phyloP scores from a whole-genome alignment of 2,329 filamentous ascomycete genomes.

The Elsinoe necatrix region DNA sequence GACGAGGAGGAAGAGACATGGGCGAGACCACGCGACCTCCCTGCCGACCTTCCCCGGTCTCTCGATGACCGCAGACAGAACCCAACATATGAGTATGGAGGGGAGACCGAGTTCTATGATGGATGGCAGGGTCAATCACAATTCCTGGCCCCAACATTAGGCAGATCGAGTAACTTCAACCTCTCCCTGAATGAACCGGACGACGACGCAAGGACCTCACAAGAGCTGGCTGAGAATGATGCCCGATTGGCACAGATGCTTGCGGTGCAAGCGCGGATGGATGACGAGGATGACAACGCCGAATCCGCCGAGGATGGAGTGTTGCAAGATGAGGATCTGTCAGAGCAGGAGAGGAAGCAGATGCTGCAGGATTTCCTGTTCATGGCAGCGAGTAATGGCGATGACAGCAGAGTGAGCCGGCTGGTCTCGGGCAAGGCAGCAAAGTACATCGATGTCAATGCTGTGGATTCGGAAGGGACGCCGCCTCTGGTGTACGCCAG shows the following conservation, averaged over 20 bases:
- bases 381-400: slow-evolving; percentile 94
- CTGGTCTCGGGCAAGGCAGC: slow-evolving; percentile 68
- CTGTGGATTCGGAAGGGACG: slow-evolving; percentile 86
- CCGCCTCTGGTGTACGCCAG: slow-evolving; percentile 96
- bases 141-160: slow-evolving; percentile 79
- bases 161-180: slow-evolving; percentile 78
- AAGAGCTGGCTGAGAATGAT: slow-evolving; percentile 58
- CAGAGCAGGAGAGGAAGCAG: slow-evolving; percentile 67
- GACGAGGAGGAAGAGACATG: slow-evolving; percentile 21
- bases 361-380: slow-evolving; percentile 80
- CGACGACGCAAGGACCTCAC: slow-evolving; percentile 54
- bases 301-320: slow-evolving; percentile 75
- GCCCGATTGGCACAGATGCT: slow-evolving; percentile 90
- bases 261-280: slow-evolving; percentile 81
- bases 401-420: slow-evolving; percentile 69
- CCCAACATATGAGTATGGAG: slow-evolving; percentile 53
- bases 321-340: slow-evolving; percentile 62
- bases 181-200: slow-evolving; percentile 74
- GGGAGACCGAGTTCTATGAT: slow-evolving; percentile 95
- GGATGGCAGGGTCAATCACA: slow-evolving; percentile 99
- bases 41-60: slow-evolving; percentile 79
- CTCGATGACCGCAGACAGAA: slow-evolving; percentile 76
- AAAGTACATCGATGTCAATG: slow-evolving; percentile 73
- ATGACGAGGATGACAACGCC: slow-evolving; percentile 52
- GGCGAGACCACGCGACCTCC: slow-evolving; percentile 47